A percentile compares a stretch with the other conserved stretches of the same genome.
These are phyloP conservation scores for Bacterosira constricta DNA, from an alignment of 108 stramenopile species.

Conservation along the genomic window DNA sequence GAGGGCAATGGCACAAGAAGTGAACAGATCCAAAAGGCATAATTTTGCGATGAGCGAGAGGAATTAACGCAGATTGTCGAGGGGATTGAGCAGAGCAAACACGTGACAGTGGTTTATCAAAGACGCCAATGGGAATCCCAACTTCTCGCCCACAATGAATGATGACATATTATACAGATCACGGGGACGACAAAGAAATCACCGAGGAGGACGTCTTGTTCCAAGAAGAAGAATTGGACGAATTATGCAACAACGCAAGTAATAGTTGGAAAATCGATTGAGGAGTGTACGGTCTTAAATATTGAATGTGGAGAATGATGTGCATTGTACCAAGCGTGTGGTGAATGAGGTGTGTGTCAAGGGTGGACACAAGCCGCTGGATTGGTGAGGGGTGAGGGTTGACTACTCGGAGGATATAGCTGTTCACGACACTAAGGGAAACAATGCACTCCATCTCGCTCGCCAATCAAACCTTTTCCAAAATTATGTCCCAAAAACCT, in stretches of 20 bases:
- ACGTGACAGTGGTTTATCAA: too few relatives aligned
- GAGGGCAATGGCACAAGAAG: conserved; percentile 7
- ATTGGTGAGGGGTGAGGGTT: conserved; percentile 8
- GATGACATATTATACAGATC: too few relatives aligned
- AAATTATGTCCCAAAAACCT: conserved; percentile 39
- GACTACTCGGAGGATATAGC: neutral
- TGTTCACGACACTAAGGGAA: conserved; percentile 1
- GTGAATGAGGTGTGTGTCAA: conserved; percentile 39
- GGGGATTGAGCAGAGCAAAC: conserved; percentile 36
- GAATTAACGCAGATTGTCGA: conserved; percentile 37
- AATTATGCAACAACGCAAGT: conserved; percentile 13
- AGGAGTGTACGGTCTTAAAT: conserved; percentile 20
- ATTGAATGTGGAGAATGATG: conserved; percentile 22
- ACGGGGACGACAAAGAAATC: conserved; percentile 29
- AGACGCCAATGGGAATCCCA: too few relatives aligned
- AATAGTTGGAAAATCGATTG: conserved; percentile 30
- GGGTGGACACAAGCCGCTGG: conserved; percentile 29
- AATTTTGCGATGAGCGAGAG: conserved; percentile 28
- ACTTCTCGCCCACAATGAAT: too few relatives aligned
- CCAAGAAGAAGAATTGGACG: conserved; percentile 46
- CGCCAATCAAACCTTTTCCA: conserved; percentile 30
- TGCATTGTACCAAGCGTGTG: conserved; percentile 1
- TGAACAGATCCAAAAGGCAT: conserved; percentile 10
- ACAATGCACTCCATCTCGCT: conserved; percentile 34
- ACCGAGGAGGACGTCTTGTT: conserved; percentile 36